A percentile compares a stretch with the other conserved stretches of the same genome.
phyloP scores from a whole-genome alignment of 2,329 filamentous ascomycete species.

The Aspergillus intermedius region DNA sequence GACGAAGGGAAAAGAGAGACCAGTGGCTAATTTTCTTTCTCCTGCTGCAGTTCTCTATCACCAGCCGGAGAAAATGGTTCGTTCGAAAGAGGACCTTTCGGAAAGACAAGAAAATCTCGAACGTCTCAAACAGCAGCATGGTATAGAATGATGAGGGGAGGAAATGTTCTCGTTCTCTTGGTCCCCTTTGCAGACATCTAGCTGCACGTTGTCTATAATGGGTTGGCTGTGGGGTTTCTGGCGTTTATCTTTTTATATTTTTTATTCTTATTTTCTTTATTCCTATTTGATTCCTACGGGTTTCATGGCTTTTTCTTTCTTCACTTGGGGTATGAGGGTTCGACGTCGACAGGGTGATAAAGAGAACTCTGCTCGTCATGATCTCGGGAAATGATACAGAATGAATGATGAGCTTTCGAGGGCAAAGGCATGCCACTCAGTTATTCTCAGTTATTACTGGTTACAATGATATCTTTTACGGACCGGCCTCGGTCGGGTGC shows the following conservation, averaged over 20 bases:
- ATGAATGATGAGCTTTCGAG: slow-evolving; percentile 13
- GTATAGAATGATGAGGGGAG: slow-evolving; percentile 74
- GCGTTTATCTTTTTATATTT: slow-evolving; percentile 22
- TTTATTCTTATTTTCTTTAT: slow-evolving; percentile 7
- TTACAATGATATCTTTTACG: not conserved
- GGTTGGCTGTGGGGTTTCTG: slow-evolving; percentile 35
- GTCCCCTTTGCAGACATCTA: slow-evolving; percentile 28
- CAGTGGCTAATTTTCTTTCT: slow-evolving; percentile 20
- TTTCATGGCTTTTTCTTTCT: slow-evolving; percentile 22
- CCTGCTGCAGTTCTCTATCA: slow-evolving; percentile 59
- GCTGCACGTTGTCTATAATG: slow-evolving; percentile 26
- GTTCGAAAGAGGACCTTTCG: slow-evolving; percentile 88
- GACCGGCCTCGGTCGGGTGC: slow-evolving; percentile 11
- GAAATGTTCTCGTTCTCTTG: slow-evolving; percentile 23
- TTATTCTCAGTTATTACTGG: slow-evolving; percentile 12
- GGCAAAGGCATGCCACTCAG: slow-evolving; percentile 8
- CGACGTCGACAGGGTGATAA: slow-evolving; percentile 23
- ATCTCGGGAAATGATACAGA: slow-evolving; percentile 14
- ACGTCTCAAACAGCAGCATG: slow-evolving; percentile 94
- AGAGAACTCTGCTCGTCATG: slow-evolving; percentile 14
- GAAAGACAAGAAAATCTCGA: slow-evolving; percentile 95
- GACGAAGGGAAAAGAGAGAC: not conserved
- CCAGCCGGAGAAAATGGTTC: slow-evolving; percentile 71
- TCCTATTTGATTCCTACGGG: slow-evolving; percentile 26
- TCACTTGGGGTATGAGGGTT: slow-evolving; percentile 13